These are phyloP conservation scores for Trametes cubensis DNA, from an alignment of 768 basidiomycete genomes.

Conservation along the genomic window DNA sequence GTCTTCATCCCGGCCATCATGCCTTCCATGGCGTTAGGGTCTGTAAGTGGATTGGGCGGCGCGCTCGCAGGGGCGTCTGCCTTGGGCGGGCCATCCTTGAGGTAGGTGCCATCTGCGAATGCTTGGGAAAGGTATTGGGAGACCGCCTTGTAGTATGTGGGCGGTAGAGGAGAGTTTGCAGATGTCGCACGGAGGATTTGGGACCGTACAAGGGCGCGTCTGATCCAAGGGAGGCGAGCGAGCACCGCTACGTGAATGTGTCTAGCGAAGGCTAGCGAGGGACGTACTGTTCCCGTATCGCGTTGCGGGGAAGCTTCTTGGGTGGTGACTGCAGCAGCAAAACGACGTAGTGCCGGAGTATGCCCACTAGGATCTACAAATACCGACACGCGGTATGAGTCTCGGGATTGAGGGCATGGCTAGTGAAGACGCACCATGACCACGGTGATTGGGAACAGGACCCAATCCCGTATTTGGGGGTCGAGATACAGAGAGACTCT, in stretches of 20 bases:
- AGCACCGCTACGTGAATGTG: constrained; percentile 11
- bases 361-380: constrained; percentile 83
- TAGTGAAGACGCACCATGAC: constrained; percentile 76
- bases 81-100: constrained; percentile 82
- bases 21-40: constrained; percentile 92
- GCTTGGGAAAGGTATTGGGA: constrained; percentile 73
- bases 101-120: constrained; percentile 75
- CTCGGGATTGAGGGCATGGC: background rate
- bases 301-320: constrained; percentile 74
- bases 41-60: constrained; percentile 82
- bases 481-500: constrained; percentile 75
- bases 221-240: constrained; percentile 29
- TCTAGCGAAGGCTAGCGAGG: constrained; percentile 2
- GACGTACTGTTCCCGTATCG: constrained; percentile 91
- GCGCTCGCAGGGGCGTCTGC: constrained; percentile 52
- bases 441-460: constrained; percentile 93
- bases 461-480: constrained; percentile 94
- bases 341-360: constrained; percentile 91
- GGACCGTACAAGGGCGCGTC: constrained; percentile 79
- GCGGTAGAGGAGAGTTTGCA: constrained; percentile 79
- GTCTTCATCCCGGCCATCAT: constrained; percentile 99
- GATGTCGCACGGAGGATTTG: constrained; percentile 84
- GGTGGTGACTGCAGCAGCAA: constrained; percentile 81
- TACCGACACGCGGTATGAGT: constrained; percentile 3
- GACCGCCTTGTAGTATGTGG: constrained; percentile 70